These are phyloP conservation scores for Pseudotsuga menziesii DNA, from an alignment of 75 land plant genomes.

Conservation along the genomic window DNA sequence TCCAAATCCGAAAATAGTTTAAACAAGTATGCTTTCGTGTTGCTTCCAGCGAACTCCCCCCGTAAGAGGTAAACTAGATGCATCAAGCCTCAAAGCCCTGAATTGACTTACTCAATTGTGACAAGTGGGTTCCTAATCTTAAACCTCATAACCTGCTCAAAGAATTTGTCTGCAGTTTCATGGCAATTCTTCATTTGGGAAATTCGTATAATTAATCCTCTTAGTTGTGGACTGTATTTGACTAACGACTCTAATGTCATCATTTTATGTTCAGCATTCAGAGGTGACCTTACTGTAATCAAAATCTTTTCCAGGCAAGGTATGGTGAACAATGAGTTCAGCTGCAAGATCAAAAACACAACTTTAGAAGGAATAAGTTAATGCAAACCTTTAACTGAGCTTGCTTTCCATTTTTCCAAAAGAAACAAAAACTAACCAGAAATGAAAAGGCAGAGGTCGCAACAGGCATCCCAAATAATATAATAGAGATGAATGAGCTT, in stretches of 20 bases:
- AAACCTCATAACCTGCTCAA: constrained; percentile 55
- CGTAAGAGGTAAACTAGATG: too few relatives aligned
- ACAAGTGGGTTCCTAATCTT: constrained; percentile 38
- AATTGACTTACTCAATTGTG: constrained; percentile 41
- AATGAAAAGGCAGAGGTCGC: background rate
- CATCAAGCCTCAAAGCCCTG: background rate
- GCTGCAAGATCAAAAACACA: constrained; percentile 30
- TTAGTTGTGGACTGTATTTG: constrained; percentile 37
- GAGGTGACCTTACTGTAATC: constrained; percentile 70
- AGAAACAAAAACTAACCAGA: too few relatives aligned
- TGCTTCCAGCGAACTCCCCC: too few relatives aligned
- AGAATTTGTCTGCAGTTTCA: constrained; percentile 66
- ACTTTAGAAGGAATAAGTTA: background rate
- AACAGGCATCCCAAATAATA: background rate
- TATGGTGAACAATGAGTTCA: constrained; percentile 40
- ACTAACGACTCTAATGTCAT: constrained; percentile 56
- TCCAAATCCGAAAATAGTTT: too few relatives aligned
- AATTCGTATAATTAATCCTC: constrained; percentile 44
- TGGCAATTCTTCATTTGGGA: constrained; percentile 77
- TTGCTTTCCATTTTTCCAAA: background rate
- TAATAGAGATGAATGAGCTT: background rate
- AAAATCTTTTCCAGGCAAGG: constrained; percentile 49
- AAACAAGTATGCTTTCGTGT: too few relatives aligned
- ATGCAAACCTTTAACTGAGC: background rate
- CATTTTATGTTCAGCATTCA: constrained; percentile 80